These are phyloP conservation scores for Salisapilia sapeloensis DNA, from an alignment of 352 stramenopile genomes.

Conservation along the genomic window DNA sequence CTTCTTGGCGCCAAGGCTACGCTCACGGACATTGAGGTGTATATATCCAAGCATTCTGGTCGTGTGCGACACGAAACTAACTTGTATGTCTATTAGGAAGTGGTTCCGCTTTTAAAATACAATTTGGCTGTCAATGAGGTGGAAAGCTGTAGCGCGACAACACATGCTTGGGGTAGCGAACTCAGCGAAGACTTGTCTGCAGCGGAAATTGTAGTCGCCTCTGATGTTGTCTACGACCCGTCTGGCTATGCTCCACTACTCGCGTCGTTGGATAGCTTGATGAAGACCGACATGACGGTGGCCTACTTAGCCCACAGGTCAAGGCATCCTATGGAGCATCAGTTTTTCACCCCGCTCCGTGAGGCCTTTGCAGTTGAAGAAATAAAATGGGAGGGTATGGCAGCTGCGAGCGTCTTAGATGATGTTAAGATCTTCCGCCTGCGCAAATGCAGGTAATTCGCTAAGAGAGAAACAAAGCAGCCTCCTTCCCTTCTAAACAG, in stretches of 20 bases:
- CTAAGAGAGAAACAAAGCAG: too few relatives aligned
- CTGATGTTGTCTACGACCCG: conserved; percentile 69
- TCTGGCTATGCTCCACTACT: conserved; percentile 53
- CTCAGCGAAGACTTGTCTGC: neutral
- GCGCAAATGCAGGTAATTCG: too few relatives aligned
- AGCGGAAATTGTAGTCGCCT: conserved; percentile 58
- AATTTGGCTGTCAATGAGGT: conserved; percentile 20
- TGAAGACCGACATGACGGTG: conserved; percentile 11
- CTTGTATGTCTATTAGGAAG: conserved; percentile 13
- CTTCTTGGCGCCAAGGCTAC: conserved; percentile 39
- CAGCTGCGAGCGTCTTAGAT: conserved; percentile 19
- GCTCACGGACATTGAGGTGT: conserved; percentile 51
- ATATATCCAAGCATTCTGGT: neutral
- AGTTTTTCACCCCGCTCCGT: conserved; percentile 56
- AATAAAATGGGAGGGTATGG: too few relatives aligned
- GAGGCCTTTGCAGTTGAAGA: conserved; percentile 7
- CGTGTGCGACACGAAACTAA: conserved; percentile 6
- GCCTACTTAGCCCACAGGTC: conserved; percentile 67
- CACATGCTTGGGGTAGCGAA: conserved; percentile 37
- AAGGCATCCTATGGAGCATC: conserved; percentile 60
- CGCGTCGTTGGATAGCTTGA: conserved; percentile 24
- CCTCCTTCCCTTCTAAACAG: too few relatives aligned
- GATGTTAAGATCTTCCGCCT: conserved; percentile 64
- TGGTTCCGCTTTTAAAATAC: conserved; percentile 57
- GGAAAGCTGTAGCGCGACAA: conserved; percentile 6